These are phyloP conservation scores for Mycotypha africana DNA, from an alignment of 371 early-diverging fungal genomes.

Conservation along the genomic window DNA sequence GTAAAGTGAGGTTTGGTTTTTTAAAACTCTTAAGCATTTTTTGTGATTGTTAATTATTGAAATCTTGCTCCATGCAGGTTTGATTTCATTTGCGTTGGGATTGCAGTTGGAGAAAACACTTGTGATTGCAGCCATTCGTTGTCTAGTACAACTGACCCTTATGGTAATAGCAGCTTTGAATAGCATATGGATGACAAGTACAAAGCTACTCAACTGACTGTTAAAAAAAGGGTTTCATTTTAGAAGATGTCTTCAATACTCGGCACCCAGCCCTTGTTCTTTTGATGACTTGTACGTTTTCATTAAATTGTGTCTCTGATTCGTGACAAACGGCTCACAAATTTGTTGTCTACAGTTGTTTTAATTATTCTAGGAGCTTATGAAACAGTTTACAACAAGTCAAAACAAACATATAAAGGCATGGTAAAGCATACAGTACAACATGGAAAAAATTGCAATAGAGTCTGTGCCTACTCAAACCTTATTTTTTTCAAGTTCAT, in stretches of 20 bases:
- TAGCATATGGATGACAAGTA: no score
- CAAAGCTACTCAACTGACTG: not conserved
- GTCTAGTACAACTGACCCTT: conserved; percentile 53
- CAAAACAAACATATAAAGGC: conserved; percentile 41
- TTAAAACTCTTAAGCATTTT: no score
- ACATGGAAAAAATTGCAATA: not conserved
- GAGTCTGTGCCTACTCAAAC: not conserved
- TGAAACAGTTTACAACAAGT: conserved; percentile 49
- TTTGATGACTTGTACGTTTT: conserved; percentile 45
- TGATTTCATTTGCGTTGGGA: conserved; percentile 49
- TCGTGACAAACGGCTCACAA: no score
- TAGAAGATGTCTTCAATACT: conserved; percentile 56
- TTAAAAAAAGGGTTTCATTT: conserved; percentile 39
- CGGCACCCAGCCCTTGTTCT: conserved; percentile 43
- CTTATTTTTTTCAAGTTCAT: conserved; percentile 21
- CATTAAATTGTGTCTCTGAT: not conserved
- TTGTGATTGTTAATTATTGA: no score
- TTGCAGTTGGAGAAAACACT: conserved; percentile 55
- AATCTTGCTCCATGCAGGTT: conserved; percentile 31
- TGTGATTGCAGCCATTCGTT: conserved; percentile 54
- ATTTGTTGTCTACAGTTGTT: conserved; percentile 17
- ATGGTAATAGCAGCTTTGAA: conserved; percentile 54
- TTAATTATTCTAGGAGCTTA: conserved; percentile 39
- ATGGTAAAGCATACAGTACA: conserved; percentile 30
- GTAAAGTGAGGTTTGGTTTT: no score